Evolutionary conservation across 331 rosid genomes (phyloP).

Genomic region (Stylosanthes scabra): DNA sequence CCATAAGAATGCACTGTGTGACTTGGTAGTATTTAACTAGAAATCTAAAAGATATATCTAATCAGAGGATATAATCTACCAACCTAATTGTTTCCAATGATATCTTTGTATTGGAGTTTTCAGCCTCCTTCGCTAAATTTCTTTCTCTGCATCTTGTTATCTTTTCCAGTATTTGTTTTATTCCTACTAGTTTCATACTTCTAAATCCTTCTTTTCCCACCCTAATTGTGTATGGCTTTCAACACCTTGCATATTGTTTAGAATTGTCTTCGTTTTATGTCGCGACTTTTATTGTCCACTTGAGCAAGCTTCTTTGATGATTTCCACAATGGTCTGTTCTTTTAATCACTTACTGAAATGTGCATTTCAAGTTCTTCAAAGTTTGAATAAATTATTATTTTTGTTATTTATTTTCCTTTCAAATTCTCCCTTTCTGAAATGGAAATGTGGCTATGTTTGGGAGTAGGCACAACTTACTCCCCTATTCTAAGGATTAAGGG

Average conservation of each 20-base stretch:
- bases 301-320: constrained; percentile 21
- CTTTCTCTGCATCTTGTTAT: neutral
- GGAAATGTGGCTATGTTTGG: constrained; percentile 25
- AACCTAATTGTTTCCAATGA: neutral
- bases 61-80: neutral
- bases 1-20: constrained; percentile 14
- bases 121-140: constrained; percentile 5
- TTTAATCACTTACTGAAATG: constrained; percentile 2
- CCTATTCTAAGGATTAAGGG: constrained; percentile 29
- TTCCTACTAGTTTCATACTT: neutral
- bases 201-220: constrained; percentile 5
- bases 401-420: neutral
- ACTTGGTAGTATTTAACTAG: neutral
- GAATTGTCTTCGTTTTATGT: neutral
- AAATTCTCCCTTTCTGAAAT: constrained; percentile 21
- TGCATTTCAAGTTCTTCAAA: constrained; percentile 23
- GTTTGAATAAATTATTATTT: constrained; percentile 18
- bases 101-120: neutral
- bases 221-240: constrained; percentile 14
- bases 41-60: constrained; percentile 14
- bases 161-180: constrained; percentile 16
- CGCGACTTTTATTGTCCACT: constrained; percentile 29
- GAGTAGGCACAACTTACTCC: constrained; percentile 19
- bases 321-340: constrained; percentile 32
- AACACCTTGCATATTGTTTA: neutral